Evolutionary conservation across 148 eudicot genomes (phyloP), one percentile per base, ranked within the genome.

Genomic region (Rhododendron molle): DNA sequence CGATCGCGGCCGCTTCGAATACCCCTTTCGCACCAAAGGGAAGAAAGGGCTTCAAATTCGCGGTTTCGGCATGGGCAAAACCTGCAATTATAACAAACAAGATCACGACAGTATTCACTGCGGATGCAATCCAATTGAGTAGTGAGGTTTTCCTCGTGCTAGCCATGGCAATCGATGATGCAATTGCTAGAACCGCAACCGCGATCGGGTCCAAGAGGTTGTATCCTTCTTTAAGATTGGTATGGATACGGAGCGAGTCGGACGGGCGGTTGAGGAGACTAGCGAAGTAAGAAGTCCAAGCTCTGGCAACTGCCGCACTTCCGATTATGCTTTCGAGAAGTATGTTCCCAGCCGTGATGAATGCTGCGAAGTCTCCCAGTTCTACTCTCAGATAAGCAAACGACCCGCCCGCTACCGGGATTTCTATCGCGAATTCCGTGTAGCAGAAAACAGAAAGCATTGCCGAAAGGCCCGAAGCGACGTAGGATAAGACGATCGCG

Each of bases 361-460:
- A 95, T 5, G 97, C 95, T 6, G 87, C 89, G 54, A 95, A 91
- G 71, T 95, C 96, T 7, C 98, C 96, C 5, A 95, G 86, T 76
- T 95, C 97, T 7, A 94, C 92, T 77, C 96, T 89, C 16, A 93
- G 88, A 84, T 91, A 95, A 34, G 97, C 94, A 80, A 95, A 93
- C 1, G 95, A 95, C 5, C 95, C 94, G 9, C 98, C 96, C 1
- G 96, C 96, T 1, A 95, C 97, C 0, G 96, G 97, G 32, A 95
- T 90, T 74, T 94, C 98, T 7, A 95, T 87, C 2, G 98, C 95
- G 62, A 95, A 95, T 84, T 95, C 98, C 0, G 96, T 93, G 87
- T 95, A 95, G 85, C 97, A 94, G 85, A 95, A 90, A 44, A 95
- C 97, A 18, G 98, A 93, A 13, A 94, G 93, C 94, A 95, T 90